These are phyloP conservation scores for Blastobotrys robertii DNA, from an alignment of 805 yeast species.

Conservation along the genomic window DNA sequence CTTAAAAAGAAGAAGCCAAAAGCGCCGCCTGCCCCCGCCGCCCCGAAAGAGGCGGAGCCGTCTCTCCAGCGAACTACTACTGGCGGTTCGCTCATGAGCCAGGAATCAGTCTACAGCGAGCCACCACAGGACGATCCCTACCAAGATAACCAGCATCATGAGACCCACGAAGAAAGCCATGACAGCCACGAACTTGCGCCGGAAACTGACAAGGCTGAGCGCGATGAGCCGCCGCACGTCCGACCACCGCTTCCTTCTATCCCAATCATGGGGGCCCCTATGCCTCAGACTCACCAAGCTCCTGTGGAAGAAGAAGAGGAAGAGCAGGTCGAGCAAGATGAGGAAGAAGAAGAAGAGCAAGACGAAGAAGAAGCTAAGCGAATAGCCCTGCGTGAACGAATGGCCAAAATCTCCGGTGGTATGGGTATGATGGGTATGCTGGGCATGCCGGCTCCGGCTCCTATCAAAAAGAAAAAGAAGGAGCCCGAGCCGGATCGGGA, in stretches of 20 bases:
- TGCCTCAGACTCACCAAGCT: constrained; percentile 1
- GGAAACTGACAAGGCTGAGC: background rate
- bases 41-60: background rate
- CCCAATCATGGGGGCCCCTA: background rate
- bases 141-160: background rate
- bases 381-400: constrained; percentile 73
- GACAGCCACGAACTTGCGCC: background rate
- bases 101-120: background rate
- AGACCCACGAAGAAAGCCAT: background rate
- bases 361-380: constrained; percentile 50
- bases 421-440: constrained; percentile 44
- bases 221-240: background rate
- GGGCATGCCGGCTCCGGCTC: constrained; percentile 13
- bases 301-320: constrained; percentile 16
- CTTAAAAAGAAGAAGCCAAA: constrained; percentile 28
- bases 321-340: constrained; percentile 24
- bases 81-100: constrained; percentile 3
- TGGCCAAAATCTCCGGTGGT: constrained; percentile 95
- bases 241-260: background rate
- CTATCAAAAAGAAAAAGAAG: constrained; percentile 17
- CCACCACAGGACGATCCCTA: background rate
- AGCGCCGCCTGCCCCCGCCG: constrained; percentile 6
- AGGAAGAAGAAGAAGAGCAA: constrained; percentile 27
- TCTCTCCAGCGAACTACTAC: constrained; percentile 3
- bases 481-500: constrained; percentile 20